Evolutionary conservation across 148 eudicot genomes (phyloP).

Genomic region (Pharnaceum exiguum): DNA sequence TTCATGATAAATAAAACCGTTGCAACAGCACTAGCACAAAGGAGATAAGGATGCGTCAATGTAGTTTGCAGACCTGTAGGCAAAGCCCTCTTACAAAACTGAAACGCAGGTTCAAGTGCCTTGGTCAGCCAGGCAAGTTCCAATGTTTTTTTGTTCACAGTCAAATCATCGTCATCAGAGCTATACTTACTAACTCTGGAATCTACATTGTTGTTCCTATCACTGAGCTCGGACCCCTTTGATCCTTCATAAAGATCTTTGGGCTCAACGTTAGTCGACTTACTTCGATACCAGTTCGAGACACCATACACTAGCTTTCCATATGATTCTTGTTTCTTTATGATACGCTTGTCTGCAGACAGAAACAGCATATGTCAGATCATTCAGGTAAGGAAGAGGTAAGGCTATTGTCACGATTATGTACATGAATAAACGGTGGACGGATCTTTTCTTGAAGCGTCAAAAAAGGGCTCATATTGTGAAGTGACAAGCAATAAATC

Average conservation of each 20-base stretch:
- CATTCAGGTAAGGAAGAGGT: no score
- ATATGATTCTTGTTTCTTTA: conserved; percentile 35
- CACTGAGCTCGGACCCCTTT: conserved; percentile 24
- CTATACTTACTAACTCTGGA: conserved; percentile 30
- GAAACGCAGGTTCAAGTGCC: conserved; percentile 87
- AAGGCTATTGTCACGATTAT: no score
- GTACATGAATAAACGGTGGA: no score
- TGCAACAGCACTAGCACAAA: no score
- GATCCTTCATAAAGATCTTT: conserved; percentile 24
- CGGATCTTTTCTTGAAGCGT: no score
- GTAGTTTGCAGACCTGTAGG: conserved; percentile 56
- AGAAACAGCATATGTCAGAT: no score
- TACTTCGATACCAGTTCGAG: conserved; percentile 41
- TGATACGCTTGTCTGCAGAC: conserved; percentile 16
- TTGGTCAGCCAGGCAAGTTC: conserved; percentile 82
- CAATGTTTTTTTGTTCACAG: conserved; percentile 46
- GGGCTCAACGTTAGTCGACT: conserved; percentile 36
- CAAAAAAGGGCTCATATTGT: no score
- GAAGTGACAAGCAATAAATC: no score
- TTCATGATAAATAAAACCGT: no score
- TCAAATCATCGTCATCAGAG: conserved; percentile 56
- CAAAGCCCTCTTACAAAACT: conserved; percentile 64
- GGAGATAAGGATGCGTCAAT: not conserved
- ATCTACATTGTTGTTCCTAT: conserved; percentile 20
- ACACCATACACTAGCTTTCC: conserved; percentile 36